phyloP scores from a whole-genome alignment of 2,329 filamentous ascomycete species.

The Dothiorella sarmentorum region DNA sequence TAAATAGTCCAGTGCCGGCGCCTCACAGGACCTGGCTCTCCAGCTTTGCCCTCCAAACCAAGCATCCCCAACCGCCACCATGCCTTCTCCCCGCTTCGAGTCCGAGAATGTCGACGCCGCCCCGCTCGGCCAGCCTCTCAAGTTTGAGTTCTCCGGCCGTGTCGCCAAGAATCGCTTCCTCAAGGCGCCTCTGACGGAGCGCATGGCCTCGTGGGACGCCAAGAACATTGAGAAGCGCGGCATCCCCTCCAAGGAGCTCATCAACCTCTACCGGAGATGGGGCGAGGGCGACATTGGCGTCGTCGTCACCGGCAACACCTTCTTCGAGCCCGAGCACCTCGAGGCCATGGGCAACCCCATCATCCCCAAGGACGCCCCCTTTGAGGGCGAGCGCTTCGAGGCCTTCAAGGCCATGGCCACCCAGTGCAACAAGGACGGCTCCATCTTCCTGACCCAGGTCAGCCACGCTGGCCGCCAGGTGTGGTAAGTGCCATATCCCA shows the following conservation, averaged over 20 bases:
- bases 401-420: constrained; percentile 56
- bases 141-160: constrained; percentile 48
- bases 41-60: constrained; percentile 7
- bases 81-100: constrained; percentile 35
- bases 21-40: background rate
- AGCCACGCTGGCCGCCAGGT: constrained; percentile 63
- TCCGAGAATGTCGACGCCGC: constrained; percentile 40
- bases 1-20: background rate
- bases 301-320: constrained; percentile 62
- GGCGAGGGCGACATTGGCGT: constrained; percentile 47
- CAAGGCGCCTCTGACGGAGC: constrained; percentile 66
- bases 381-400: constrained; percentile 57
- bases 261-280: constrained; percentile 57
- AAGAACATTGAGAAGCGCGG: constrained; percentile 52
- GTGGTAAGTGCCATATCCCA: background rate
- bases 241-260: constrained; percentile 51
- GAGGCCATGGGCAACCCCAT: constrained; percentile 58
- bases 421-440: constrained; percentile 55
- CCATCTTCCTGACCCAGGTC: constrained; percentile 58
- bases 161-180: constrained; percentile 62
- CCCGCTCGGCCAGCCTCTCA: constrained; percentile 42
- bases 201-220: constrained; percentile 58
- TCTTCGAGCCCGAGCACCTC: constrained; percentile 43
- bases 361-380: constrained; percentile 52
- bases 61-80: background rate